Conservation (phyloP, 352 stramenopile genomes). For the Detonula confervacea region DNA sequence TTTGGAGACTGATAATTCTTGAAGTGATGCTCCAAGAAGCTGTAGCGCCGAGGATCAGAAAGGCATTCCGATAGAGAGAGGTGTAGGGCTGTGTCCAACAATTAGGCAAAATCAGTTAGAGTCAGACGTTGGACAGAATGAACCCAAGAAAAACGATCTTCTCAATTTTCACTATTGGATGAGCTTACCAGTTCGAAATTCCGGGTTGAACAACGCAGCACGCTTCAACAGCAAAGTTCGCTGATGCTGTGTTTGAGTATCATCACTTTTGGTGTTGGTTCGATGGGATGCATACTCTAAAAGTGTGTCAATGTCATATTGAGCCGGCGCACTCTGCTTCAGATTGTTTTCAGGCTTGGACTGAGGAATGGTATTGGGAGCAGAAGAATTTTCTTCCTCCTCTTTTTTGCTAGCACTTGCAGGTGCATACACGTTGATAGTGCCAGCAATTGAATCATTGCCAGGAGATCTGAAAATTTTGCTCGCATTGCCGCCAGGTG, state of each 20-base stretch:
- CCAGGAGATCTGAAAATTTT: conserved; percentile 1
- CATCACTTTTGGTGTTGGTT: conserved; percentile 28
- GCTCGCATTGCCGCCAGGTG: too few relatives aligned
- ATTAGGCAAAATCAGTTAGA: neutral
- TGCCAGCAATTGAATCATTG: neutral
- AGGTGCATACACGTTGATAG: too few relatives aligned
- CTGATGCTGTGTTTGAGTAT: conserved; percentile 9
- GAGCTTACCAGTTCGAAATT: conserved; percentile 30
- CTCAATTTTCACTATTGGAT: too few relatives aligned
- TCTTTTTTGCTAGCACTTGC: neutral
- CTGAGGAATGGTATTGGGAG: neutral
- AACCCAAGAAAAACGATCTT: too few relatives aligned
- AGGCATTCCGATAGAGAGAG: conserved; percentile 46
- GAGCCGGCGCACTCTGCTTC: neutral
- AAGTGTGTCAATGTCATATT: conserved; percentile 34
- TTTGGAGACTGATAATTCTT: conserved; percentile 27
- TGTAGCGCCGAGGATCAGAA: conserved; percentile 41
- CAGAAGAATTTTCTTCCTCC: neutral
- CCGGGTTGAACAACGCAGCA: conserved; percentile 33
- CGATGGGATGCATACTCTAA: conserved; percentile 33
- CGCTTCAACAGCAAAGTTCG: conserved; percentile 24
- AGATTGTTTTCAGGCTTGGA: neutral
- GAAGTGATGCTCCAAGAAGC: conserved; percentile 50
- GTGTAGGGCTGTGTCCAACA: conserved; percentile 12
- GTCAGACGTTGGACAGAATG: neutral